Evolutionary conservation across 768 basidiomycete genomes (phyloP), one percentile per base, ranked within the genome.

Genomic region (Boletus insuetus): DNA sequence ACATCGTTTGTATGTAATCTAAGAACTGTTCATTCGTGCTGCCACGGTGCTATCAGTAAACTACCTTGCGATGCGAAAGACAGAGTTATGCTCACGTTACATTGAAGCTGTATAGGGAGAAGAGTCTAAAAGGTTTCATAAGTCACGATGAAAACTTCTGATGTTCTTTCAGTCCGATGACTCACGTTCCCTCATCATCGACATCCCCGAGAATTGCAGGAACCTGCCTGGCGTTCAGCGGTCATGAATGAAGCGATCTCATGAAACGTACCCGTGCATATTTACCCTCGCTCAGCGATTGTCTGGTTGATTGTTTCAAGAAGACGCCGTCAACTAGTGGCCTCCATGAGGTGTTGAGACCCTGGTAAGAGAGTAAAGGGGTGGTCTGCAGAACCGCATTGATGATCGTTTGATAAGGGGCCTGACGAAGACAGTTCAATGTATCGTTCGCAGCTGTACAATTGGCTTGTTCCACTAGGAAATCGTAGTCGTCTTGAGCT

Each of bases 231-330:
- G 41, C 26, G 29, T 22, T 53, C 29, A 41, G 22, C n/a, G 4
- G 6, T 20, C 8, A n/a, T 10, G 16, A 20, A 51, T 20, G 14
- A 4, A 16, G n/a, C 2, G 2, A 17, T 13, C 16, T 17, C 3
- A 14, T 2, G 19, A 20, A 42, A 13, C 46, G 49, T 10, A 73
- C 70, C 45, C 64, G 61, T 10, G 70, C 66, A 31, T 73, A 70
- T 24, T 63, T 66, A 9, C 77, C 77, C 19, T 66, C 57, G 24
- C 59, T 26, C 17, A 53, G 26, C 6, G 51, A 51, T 31, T 41
- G 37, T 22, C 49, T 51, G 8, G 29, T 11, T 9, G 45, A 12
- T 17, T 14, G 45, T 40, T 32, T 46, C 29, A 53, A 34, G 38
- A 46, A 40, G 14, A 52, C 35, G 7, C 55, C 51, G 10, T 53